Evolutionary conservation across 805 yeast genomes (phyloP).

Genomic region (Schizosaccharomyces lindneri): DNA sequence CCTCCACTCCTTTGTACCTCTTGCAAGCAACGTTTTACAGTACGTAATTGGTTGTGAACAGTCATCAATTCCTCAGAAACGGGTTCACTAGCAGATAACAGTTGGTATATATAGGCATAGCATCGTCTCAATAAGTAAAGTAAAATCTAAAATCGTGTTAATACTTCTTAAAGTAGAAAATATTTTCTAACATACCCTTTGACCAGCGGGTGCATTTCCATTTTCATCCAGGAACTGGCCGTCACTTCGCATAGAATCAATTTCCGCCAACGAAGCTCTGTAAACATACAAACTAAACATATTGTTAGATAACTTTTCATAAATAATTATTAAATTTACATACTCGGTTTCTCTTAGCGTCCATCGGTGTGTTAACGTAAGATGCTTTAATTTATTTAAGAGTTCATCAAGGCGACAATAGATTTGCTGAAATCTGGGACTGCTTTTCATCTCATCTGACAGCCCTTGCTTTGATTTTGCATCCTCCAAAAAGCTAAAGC

Average conservation of each 20-base stretch:
- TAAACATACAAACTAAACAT: constrained; percentile 32
- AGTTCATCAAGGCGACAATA: constrained; percentile 40
- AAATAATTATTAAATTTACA: not conserved
- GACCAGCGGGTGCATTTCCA: constrained; percentile 25
- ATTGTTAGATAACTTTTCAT: not conserved
- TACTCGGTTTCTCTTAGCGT: constrained; percentile 79
- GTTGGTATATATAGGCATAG: constrained; percentile 69
- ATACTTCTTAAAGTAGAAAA: no score
- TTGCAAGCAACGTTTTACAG: constrained; percentile 69
- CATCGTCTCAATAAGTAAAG: constrained; percentile 70
- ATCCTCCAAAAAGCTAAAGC: constrained; percentile 51
- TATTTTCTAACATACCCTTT: constrained; percentile 10
- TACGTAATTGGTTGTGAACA: constrained; percentile 73
- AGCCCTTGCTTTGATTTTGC: constrained; percentile 21
- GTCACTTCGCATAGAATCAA: constrained; percentile 46
- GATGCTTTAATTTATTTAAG: constrained; percentile 52
- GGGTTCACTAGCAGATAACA: constrained; percentile 81
- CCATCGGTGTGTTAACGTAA: constrained; percentile 87
- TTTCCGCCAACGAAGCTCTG: constrained; percentile 44
- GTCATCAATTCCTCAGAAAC: constrained; percentile 81
- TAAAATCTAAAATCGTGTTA: constrained; percentile 16
- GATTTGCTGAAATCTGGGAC: constrained; percentile 23
- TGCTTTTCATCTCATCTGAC: constrained; percentile 16
- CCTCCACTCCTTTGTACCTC: constrained; percentile 90
- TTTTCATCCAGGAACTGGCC: constrained; percentile 23